phyloP scores from a whole-genome alignment of 768 basidiomycete genomes.

The Mycena maculata region DNA sequence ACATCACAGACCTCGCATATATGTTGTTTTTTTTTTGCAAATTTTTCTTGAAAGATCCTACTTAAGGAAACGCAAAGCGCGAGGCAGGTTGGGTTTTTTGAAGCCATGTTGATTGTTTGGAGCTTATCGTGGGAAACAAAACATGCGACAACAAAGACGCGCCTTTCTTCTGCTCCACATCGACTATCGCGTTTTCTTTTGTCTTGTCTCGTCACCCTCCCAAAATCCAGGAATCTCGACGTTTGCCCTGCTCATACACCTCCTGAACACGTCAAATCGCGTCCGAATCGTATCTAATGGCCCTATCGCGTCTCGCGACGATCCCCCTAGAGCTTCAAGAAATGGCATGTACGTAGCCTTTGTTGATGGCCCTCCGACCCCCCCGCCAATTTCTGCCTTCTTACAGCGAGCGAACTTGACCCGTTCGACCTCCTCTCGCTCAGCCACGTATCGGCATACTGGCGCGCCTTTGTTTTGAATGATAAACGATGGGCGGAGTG shows the following conservation, averaged over 20 bases:
- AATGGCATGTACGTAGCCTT: constrained; percentile 9
- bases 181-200: constrained; percentile 3
- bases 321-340: constrained; percentile 19
- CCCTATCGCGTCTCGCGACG: constrained; percentile 18
- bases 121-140: constrained; percentile 10
- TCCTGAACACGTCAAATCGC: not conserved
- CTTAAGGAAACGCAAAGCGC: too few relatives aligned
- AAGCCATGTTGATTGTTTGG: not conserved
- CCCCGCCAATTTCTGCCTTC: not conserved
- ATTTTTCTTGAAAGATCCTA: too few relatives aligned
- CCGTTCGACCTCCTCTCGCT: constrained; percentile 24
- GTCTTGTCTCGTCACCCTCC: not conserved
- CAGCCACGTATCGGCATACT: constrained; percentile 29
- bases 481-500: constrained; percentile 31
- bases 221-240: not conserved
- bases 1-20: too few relatives aligned
- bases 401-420: constrained; percentile 16
- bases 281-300: constrained; percentile 1
- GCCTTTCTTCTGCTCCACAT: not conserved
- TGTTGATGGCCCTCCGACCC: not conserved
- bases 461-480: constrained; percentile 28
- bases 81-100: too few relatives aligned
- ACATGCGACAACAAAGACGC: not conserved
- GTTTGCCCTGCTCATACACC: not conserved
- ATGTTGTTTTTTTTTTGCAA: too few relatives aligned